Conservation (phyloP, 352 stramenopile species). For the Phytophthora ramorum region DNA sequence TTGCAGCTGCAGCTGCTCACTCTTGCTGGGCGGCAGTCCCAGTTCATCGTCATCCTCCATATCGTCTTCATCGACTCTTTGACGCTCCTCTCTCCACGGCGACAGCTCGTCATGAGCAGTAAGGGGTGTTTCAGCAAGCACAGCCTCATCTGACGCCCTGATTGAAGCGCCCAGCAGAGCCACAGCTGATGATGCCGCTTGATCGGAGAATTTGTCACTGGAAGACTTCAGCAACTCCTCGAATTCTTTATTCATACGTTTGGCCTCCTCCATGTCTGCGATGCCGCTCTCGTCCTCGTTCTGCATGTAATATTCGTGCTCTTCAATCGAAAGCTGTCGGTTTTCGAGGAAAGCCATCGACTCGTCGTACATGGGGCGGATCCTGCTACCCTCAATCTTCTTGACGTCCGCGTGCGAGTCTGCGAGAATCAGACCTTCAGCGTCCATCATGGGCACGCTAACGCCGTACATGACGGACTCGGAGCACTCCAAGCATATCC, state of each 20-base stretch:
- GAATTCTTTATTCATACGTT: conserved; percentile 74
- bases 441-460: conserved; percentile 32
- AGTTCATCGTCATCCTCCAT: conserved; percentile 41
- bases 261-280: conserved; percentile 68
- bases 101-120: conserved; percentile 11
- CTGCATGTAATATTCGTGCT: conserved; percentile 63
- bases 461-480: conserved; percentile 48
- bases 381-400: conserved; percentile 22
- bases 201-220: conserved; percentile 10
- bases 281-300: conserved; percentile 58
- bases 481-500: conserved; percentile 71
- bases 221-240: conserved; percentile 52
- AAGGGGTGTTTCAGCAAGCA: conserved; percentile 21
- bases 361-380: conserved; percentile 55
- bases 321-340: conserved; percentile 52
- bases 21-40: conserved; percentile 39
- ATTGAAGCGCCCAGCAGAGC: conserved; percentile 5
- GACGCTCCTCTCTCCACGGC: conserved; percentile 26
- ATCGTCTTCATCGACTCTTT: conserved; percentile 25
- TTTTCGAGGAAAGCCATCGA: conserved; percentile 37
- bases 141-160: conserved; percentile 31
- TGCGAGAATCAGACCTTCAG: conserved; percentile 2
- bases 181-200: not conserved
- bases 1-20: conserved; percentile 36
- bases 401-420: conserved; percentile 15